Base-by-base conservation (phyloP, 306 rosid species). In the Hylodesmum podocarpum region DNA sequence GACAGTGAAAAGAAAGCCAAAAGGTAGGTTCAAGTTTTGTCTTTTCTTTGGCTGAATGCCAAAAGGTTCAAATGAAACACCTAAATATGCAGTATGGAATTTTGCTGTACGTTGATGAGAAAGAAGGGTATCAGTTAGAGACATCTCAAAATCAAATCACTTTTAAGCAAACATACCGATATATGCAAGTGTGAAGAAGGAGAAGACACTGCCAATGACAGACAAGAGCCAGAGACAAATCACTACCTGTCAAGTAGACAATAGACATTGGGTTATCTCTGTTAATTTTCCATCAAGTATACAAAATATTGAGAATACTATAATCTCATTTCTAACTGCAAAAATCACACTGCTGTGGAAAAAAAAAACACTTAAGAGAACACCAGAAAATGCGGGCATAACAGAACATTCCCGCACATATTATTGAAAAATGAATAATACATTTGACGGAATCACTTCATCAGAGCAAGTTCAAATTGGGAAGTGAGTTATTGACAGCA, bases 171-270 rank as follows among this genome's bases (percentile, higher is more conserved):
- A 29, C 87, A 66, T 90, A 92, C 98, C 97, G 9, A 89, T 82
- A 88, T 90, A 95, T 27, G 96, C 88, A 0, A 95, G 88, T 4
- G 97, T 90, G 80, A 88, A 88, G 83, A 90, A 90, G 19, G 97
- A 95, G 81, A 89, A 51, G 72, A 81, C 49, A 85, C 92, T 81
- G 58, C 97, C 98, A 19, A 89, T 78, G 85, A 90, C 97, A 51
- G 97, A 92, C 80, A 91, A 75, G 68, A 92, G 85, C 98, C 98
- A 95, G 76, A 95, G 68, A 79, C 89, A 83, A 76, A 80, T 81
- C 81, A 92, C 97, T 80, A 88, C 95, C 98, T 95, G 91, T 36
- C 67, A 82, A 77, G 82, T 24, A 72, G 46, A 84, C 13, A 77
- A 80, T 9, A 47, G 34, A 84, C 12, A 78, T 77, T 69, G 16